A percentile compares a stretch with the other conserved stretches of the same genome.
Conservation (phyloP, 2,329 filamentous ascomycete species). For the Cordyceps farinosa region DNA sequence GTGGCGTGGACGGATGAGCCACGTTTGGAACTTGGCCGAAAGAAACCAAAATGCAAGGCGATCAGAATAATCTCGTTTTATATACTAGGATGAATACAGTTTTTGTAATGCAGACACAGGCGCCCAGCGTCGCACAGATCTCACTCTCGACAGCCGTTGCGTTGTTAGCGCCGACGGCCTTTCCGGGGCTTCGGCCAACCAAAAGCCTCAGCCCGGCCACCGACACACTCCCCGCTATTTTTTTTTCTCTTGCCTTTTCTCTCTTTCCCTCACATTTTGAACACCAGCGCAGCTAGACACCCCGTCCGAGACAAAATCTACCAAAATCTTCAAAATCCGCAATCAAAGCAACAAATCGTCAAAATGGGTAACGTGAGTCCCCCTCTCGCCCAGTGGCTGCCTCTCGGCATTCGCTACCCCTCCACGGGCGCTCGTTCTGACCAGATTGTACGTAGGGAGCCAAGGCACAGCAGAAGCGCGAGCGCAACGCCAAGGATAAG, state of each 20-base stretch:
- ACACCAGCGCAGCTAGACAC: not conserved
- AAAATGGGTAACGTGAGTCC: conserved; percentile 20
- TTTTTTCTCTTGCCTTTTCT: conserved; percentile 9
- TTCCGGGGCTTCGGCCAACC: conserved; percentile 6
- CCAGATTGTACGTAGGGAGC: conserved; percentile 46
- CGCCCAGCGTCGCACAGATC: not conserved
- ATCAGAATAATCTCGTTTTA: no score
- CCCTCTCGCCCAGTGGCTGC: not conserved
- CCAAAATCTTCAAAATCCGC: not conserved
- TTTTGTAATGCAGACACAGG: not conserved
- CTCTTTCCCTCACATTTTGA: not conserved
- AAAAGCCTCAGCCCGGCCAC: conserved; percentile 6
- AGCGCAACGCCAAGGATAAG: conserved; percentile 63
- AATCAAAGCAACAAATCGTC: not conserved
- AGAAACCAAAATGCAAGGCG: no score
- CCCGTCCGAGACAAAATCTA: not conserved
- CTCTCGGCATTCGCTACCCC: not conserved
- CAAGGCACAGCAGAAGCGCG: conserved; percentile 68
- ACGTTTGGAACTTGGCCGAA: not conserved
- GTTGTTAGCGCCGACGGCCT: not conserved
- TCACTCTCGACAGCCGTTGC: not conserved
- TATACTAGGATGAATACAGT: not conserved
- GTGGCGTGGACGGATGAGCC: not conserved
- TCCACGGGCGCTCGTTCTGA: not conserved
- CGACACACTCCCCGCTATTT: conserved; percentile 12